A percentile compares a stretch with the other conserved stretches of the same genome.
phyloP scores from a whole-genome alignment of 2,329 filamentous ascomycete species.

The Neurospora sp. region DNA sequence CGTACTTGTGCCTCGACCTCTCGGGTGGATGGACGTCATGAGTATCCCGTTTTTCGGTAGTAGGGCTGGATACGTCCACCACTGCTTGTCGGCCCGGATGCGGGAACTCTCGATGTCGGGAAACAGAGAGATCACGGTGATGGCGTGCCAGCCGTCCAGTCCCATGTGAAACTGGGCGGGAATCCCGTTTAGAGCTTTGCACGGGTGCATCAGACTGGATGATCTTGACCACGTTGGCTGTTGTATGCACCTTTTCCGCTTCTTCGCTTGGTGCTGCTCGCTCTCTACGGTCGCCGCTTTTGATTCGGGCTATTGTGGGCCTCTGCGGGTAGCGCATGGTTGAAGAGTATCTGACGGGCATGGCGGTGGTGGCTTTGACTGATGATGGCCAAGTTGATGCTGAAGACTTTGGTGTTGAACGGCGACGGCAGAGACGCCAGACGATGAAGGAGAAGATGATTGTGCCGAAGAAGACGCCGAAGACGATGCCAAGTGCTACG shows the following conservation, averaged over 20 bases:
- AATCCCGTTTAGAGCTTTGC: neutral
- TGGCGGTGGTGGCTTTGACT: neutral
- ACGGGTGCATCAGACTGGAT: neutral
- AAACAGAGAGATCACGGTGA: neutral
- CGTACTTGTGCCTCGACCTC: neutral
- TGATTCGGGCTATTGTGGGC: neutral
- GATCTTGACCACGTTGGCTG: neutral
- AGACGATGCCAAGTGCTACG: neutral
- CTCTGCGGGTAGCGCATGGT: neutral
- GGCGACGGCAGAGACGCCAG: neutral
- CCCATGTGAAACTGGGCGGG: neutral
- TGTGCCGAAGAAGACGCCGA: neutral
- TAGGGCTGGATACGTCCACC: neutral
- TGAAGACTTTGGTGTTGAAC: neutral
- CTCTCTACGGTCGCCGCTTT: neutral
- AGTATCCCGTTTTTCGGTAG: neutral
- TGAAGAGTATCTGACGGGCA: neutral
- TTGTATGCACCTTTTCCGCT: neutral
- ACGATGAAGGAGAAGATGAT: neutral
- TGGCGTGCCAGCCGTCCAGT: neutral
- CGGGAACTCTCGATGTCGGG: neutral
- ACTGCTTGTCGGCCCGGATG: neutral
- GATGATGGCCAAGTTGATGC: neutral
- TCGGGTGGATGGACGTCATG: neutral
- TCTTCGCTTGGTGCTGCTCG: neutral